Percentiles rank a stretch among this genome's conserved stretches.
phyloP scores from a whole-genome alignment of 192 early-diverging fungal genomes.

The Coemansia sp. region DNA sequence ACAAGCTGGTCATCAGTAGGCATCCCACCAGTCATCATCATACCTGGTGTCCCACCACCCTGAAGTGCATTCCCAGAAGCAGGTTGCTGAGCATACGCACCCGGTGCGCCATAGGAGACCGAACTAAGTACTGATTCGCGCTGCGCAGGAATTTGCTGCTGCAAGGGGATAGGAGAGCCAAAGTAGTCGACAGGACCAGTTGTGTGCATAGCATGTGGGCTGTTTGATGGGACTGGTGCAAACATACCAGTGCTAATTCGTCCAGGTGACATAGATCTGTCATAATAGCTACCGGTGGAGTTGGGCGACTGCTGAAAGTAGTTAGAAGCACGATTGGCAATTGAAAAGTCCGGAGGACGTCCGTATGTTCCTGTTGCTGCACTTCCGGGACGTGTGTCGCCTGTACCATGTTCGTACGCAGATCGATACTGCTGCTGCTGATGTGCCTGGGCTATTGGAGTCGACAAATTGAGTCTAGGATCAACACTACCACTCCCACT shows the following conservation, averaged over 20 bases:
- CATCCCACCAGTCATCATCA: conserved; percentile 34
- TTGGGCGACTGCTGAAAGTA: conserved; percentile 30
- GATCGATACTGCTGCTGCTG: conserved; percentile 30
- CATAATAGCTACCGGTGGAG: conserved; percentile 12
- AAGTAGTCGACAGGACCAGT: conserved; percentile 7
- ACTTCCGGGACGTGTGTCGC: conserved; percentile 21
- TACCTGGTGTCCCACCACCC: conserved; percentile 37
- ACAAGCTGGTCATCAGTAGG: conserved; percentile 74
- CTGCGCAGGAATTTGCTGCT: conserved; percentile 22
- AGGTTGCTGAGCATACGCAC: conserved; percentile 18
- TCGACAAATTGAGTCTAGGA: conserved; percentile 36
- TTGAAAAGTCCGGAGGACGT: conserved; percentile 14
- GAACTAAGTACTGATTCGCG: conserved; percentile 32
- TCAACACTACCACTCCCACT: conserved; percentile 21
- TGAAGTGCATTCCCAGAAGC: conserved; percentile 10
- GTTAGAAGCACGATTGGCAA: conserved; percentile 17
- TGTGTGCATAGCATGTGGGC: conserved; percentile 7
- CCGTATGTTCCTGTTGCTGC: conserved; percentile 7
- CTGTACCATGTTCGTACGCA: background rate
- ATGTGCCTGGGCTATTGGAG: conserved; percentile 40
- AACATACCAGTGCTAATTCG: background rate
- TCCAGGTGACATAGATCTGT: conserved; percentile 1
- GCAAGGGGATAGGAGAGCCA: conserved; percentile 8
- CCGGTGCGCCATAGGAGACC: conserved; percentile 14
- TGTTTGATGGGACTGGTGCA: background rate